phyloP scores from a whole-genome alignment of 2,329 filamentous ascomycete genomes.

The Fusarium guadeloupense region DNA sequence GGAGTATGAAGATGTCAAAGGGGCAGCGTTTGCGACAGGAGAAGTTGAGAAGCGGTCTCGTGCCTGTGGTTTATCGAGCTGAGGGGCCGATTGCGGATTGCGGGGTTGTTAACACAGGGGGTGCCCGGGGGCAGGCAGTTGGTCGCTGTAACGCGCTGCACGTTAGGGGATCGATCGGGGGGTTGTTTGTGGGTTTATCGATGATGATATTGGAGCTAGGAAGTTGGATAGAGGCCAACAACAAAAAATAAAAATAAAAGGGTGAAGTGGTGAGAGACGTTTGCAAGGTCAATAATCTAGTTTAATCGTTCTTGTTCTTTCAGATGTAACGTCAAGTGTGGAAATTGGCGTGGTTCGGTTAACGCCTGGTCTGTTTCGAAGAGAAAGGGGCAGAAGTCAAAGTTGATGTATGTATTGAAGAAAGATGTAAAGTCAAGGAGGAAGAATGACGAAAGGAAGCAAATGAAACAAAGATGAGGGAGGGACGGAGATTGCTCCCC shows the following conservation, averaged over 20 bases:
- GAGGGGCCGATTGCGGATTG: constrained; percentile 41
- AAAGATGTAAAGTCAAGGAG: neutral
- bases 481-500: neutral
- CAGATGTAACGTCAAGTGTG: neutral
- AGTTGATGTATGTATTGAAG: too few species aligned
- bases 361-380: neutral
- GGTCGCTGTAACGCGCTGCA: constrained; percentile 6
- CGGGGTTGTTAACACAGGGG: constrained; percentile 38
- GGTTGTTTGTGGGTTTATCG: neutral
- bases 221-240: neutral
- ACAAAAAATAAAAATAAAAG: too few species aligned
- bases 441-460: neutral
- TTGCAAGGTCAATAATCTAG: neutral
- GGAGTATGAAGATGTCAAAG: constrained; percentile 2
- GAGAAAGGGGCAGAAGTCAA: constrained; percentile 5
- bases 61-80: constrained; percentile 27
- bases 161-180: neutral
- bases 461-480: neutral
- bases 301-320: neutral
- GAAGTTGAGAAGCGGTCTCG: constrained; percentile 28
- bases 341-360: neutral
- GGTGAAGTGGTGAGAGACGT: neutral
- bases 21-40: constrained; percentile 19
- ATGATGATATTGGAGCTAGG: neutral
- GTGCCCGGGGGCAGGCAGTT: constrained; percentile 20